These are phyloP conservation scores for Saxophila tyrrhenica DNA, from an alignment of 495 filamentous ascomycete species.

Conservation along the genomic window DNA sequence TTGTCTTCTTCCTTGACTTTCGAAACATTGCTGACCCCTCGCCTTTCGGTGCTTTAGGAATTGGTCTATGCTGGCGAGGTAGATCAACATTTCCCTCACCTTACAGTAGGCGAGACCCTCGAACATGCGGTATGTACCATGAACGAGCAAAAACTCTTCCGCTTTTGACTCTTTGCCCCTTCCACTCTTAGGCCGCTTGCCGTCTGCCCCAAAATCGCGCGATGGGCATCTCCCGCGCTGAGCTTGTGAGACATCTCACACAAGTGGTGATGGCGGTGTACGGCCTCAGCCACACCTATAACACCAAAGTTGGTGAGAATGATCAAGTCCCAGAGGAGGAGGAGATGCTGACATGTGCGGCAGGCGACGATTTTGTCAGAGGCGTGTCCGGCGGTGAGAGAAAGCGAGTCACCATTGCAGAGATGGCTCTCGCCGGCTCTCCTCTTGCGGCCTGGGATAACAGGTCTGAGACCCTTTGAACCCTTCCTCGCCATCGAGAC, in stretches of 20 bases:
- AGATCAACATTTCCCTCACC: slow-evolving; percentile 54
- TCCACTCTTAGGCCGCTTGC: slow-evolving; percentile 4
- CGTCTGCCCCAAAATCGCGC: slow-evolving; percentile 2
- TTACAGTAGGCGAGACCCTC: slow-evolving; percentile 30
- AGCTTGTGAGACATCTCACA: slow-evolving; percentile 8
- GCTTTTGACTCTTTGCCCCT: too few relatives aligned
- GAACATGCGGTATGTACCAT: too few relatives aligned
- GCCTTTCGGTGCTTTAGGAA: too few relatives aligned
- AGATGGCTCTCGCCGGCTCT: slow-evolving; percentile 11
- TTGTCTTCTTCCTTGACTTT: too few relatives aligned
- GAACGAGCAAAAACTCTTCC: too few relatives aligned
- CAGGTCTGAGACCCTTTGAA: too few relatives aligned
- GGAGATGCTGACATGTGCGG: too few relatives aligned
- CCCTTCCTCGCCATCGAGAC: too few relatives aligned
- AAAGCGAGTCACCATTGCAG: slow-evolving; percentile 20
- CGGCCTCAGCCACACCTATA: slow-evolving; percentile 18
- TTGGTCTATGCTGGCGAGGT: slow-evolving; percentile 47
- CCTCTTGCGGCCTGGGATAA: slow-evolving; percentile 19
- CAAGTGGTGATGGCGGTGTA: slow-evolving; percentile 20
- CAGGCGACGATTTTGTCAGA: slow-evolving; percentile 17
- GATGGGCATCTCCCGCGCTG: not conserved
- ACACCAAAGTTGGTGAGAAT: slow-evolving; percentile 25
- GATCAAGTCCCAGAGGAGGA: too few relatives aligned
- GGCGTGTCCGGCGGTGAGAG: slow-evolving; percentile 26
- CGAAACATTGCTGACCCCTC: too few relatives aligned